Evolutionary conservation across 1,284 basidiomycete species (phyloP).

Genomic region (Erythrobasidium hasegawianum): DNA sequence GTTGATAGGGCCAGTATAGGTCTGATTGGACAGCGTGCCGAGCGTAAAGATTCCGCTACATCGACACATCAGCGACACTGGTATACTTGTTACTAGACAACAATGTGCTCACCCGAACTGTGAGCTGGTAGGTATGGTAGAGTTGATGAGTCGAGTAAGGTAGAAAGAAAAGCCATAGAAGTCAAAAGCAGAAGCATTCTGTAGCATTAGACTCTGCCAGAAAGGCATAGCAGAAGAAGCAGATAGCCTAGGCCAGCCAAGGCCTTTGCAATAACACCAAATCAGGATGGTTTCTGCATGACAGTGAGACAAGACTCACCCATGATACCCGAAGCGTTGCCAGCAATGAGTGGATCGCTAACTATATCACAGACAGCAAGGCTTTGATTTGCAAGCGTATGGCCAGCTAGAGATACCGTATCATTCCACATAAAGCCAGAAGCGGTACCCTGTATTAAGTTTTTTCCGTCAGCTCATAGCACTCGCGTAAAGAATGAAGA

Average conservation of each 20-base stretch:
- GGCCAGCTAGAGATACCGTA: constrained; percentile 48
- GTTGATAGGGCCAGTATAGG: constrained; percentile 49
- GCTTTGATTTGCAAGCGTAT: constrained; percentile 48
- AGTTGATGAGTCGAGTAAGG: constrained; percentile 49
- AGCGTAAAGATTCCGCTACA: constrained; percentile 51
- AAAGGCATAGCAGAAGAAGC: constrained; percentile 50
- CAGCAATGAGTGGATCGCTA: constrained; percentile 47
- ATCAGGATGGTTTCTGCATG: neutral
- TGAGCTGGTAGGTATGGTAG: constrained; percentile 41
- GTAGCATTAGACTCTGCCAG: constrained; percentile 51
- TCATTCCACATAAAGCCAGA: constrained; percentile 49
- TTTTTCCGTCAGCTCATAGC: neutral
- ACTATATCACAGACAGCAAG: constrained; percentile 49
- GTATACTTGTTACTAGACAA: neutral
- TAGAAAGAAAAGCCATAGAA: constrained; percentile 51
- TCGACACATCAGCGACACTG: too few species aligned
- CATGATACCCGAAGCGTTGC: constrained; percentile 52
- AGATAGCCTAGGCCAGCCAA: constrained; percentile 50
- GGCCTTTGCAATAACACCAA: constrained; percentile 36
- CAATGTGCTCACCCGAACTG: constrained; percentile 40
- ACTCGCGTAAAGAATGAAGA: neutral
- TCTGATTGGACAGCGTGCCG: constrained; percentile 49
- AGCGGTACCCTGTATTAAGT: constrained; percentile 44
- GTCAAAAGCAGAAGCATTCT: constrained; percentile 40
- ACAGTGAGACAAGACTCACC: constrained; percentile 40